phyloP scores from a whole-genome alignment of 108 stramenopile genomes.

The Seminavis robusta region DNA sequence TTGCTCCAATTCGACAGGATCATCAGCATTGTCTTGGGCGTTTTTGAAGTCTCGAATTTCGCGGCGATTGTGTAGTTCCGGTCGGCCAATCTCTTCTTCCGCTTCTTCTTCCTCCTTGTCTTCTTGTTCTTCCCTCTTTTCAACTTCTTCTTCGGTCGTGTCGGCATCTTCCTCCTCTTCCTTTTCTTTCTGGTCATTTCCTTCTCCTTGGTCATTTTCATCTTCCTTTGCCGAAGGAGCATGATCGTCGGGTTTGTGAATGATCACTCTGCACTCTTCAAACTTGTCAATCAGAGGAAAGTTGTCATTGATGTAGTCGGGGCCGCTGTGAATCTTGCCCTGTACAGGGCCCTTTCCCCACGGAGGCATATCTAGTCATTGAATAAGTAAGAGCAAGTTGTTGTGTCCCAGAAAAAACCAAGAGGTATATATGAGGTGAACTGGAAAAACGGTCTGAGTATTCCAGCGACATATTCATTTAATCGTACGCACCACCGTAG shows the following conservation, averaged over 20 bases:
- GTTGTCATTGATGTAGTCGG: slow-evolving; percentile 55
- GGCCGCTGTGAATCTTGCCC: slow-evolving; percentile 52
- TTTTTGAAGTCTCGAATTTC: no score
- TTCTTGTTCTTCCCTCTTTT: background rate
- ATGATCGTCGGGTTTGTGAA: background rate
- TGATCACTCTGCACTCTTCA: slow-evolving; percentile 10
- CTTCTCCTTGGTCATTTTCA: background rate
- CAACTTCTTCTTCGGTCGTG: background rate
- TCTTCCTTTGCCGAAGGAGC: slow-evolving; percentile 4
- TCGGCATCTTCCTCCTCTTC: slow-evolving; percentile 9
- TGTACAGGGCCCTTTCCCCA: slow-evolving; percentile 72
- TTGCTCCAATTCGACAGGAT: no score
- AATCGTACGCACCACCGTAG: no score
- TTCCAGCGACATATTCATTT: no score
- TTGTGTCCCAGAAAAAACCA: background rate
- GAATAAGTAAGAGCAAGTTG: background rate
- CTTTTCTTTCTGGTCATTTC: slow-evolving; percentile 11
- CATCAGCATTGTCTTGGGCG: no score
- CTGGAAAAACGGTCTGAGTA: no score
- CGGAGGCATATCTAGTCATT: slow-evolving; percentile 51
- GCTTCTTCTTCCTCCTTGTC: background rate
- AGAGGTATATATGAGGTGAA: no score
- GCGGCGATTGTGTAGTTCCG: background rate
- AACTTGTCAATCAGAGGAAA: slow-evolving; percentile 67
- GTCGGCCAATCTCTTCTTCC: background rate